Percentiles rank a stretch among this genome's conserved stretches.
Evolutionary conservation across 768 basidiomycete species (phyloP).

Genomic region (Leccinum subgranulosum): DNA sequence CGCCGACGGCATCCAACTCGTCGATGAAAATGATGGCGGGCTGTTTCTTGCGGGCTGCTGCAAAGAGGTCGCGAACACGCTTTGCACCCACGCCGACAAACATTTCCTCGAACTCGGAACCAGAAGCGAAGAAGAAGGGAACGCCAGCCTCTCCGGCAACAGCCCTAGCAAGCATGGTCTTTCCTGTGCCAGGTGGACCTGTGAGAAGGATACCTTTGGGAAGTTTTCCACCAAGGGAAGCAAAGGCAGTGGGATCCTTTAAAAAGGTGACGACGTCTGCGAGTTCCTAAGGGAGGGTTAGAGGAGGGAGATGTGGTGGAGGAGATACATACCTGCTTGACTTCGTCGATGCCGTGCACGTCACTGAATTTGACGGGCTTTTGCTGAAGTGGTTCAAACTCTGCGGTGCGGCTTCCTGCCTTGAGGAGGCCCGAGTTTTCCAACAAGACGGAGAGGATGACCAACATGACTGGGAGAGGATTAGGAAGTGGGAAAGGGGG

Average conservation of each 20-base stretch:
- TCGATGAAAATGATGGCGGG: slow-evolving; percentile 99
- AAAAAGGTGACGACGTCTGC: slow-evolving; percentile 95
- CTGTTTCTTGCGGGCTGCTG: slow-evolving; percentile 88
- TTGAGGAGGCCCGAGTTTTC: slow-evolving; percentile 95
- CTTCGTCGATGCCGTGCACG: slow-evolving; percentile 97
- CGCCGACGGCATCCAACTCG: slow-evolving; percentile 91
- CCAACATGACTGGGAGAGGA: slow-evolving; percentile 61
- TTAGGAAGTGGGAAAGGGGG: slow-evolving; percentile 4
- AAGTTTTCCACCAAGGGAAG: slow-evolving; percentile 87
- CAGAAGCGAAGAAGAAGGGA: slow-evolving; percentile 95
- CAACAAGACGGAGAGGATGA: slow-evolving; percentile 82
- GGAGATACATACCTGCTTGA: slow-evolving; percentile 69
- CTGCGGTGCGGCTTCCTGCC: slow-evolving; percentile 72
- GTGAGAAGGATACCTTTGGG: slow-evolving; percentile 91
- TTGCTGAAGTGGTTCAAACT: slow-evolving; percentile 80
- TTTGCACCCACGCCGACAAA: slow-evolving; percentile 95
- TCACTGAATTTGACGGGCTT: slow-evolving; percentile 89
- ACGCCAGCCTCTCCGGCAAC: slow-evolving; percentile 98
- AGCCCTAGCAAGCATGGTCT: slow-evolving; percentile 83
- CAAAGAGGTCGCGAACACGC: slow-evolving; percentile 92
- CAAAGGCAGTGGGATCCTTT: slow-evolving; percentile 88
- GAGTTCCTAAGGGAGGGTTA: slow-evolving; percentile 58
- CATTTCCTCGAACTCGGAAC: slow-evolving; percentile 98
- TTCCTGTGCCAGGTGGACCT: slow-evolving; percentile 90
- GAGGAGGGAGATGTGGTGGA: not conserved